phyloP scores from a whole-genome alignment of 306 rosid genomes.

The Argentina anserina region DNA sequence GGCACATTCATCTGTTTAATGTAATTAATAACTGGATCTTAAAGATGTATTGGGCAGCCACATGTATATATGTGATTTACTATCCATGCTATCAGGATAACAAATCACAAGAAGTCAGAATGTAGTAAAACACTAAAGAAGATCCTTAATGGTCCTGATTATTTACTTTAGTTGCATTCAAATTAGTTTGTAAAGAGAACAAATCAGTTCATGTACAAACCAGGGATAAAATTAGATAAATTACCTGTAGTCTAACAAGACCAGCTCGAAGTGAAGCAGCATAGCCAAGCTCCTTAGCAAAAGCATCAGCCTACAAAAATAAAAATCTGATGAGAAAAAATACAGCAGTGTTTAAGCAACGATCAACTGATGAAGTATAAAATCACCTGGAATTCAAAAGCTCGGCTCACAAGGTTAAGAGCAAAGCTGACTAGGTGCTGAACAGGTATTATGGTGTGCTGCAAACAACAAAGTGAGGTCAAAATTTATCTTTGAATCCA shows the following conservation, averaged over 20 bases:
- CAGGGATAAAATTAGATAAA: slow-evolving; percentile 5
- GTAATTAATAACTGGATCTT: background rate
- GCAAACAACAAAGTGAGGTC: slow-evolving; percentile 37
- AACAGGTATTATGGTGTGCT: slow-evolving; percentile 87
- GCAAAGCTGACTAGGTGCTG: slow-evolving; percentile 91
- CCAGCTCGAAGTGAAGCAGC: slow-evolving; percentile 58
- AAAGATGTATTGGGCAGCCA: background rate
- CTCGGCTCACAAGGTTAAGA: slow-evolving; percentile 84
- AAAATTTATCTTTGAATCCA: background rate
- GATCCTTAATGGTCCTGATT: background rate
- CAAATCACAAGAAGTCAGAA: background rate
- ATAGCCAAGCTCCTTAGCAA: slow-evolving; percentile 83
- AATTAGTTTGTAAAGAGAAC: background rate
- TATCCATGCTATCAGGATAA: background rate
- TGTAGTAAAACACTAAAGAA: background rate
- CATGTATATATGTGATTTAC: background rate
- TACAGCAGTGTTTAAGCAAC: background rate
- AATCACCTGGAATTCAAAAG: slow-evolving; percentile 89
- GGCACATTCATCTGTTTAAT: background rate
- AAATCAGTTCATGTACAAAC: slow-evolving; percentile 1
- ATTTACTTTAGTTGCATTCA: background rate
- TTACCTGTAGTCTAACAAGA: slow-evolving; percentile 82
- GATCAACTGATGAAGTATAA: slow-evolving; percentile 8
- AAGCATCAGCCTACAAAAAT: slow-evolving; percentile 74
- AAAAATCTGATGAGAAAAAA: slow-evolving; percentile 5